A percentile compares a stretch with the other conserved stretches of the same genome.
Conservation (phyloP, 108 stramenopile species). For the Pseudonitzschia multiseries region DNA sequence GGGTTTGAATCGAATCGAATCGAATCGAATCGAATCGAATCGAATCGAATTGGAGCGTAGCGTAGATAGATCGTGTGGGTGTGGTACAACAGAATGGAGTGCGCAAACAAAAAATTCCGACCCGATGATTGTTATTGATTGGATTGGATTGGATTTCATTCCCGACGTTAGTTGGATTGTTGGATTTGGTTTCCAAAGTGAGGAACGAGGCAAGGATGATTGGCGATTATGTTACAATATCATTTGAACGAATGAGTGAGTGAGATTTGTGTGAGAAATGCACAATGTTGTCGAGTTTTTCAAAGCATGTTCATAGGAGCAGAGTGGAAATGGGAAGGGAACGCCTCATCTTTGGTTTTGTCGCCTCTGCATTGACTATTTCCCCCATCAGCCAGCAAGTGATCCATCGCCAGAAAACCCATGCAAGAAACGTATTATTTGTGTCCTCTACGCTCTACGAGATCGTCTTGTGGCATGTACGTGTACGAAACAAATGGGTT, state of each 20-base stretch:
- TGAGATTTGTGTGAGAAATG: conserved; percentile 4
- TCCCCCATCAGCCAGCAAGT: too few species aligned
- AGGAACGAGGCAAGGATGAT: background rate
- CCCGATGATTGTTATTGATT: too few species aligned
- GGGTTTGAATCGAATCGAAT: background rate
- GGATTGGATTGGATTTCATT: too few species aligned
- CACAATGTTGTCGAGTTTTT: conserved; percentile 1
- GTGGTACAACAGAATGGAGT: too few species aligned
- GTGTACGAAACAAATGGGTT: background rate
- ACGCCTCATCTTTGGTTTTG: background rate
- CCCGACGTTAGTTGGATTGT: background rate
- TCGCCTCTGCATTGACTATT: background rate
- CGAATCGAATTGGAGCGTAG: background rate
- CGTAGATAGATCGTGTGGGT: too few species aligned
- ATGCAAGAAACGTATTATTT: too few species aligned
- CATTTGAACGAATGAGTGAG: background rate
- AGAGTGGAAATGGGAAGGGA: background rate
- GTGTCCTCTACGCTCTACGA: too few species aligned
- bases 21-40: background rate
- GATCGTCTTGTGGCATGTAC: too few species aligned
- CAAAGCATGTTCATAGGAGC: background rate
- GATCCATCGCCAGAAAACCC: too few species aligned
- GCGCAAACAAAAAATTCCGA: too few species aligned
- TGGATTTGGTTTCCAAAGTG: background rate
- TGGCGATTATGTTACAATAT: background rate